Percentiles rank a stretch among this genome's conserved stretches.
Evolutionary conservation across 2,329 filamentous ascomycete genomes (phyloP).

Genomic region (Proliferodiscus dingleyae): DNA sequence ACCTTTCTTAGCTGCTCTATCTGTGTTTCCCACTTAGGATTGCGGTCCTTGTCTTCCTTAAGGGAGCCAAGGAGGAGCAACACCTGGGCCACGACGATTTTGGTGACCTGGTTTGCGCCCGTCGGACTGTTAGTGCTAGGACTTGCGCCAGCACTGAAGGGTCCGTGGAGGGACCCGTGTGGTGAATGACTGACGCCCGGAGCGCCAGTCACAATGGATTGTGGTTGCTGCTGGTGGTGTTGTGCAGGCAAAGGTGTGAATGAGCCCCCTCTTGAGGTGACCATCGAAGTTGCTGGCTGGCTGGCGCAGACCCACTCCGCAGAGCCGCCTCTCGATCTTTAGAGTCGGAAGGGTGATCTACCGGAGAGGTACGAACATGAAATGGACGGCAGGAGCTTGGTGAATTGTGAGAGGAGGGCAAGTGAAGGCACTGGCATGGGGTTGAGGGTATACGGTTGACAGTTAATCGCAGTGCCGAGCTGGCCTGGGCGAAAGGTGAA

Average conservation of each 20-base stretch:
- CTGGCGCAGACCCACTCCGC: conserved; percentile 31
- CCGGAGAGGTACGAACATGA: conserved; percentile 28
- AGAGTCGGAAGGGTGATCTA: conserved; percentile 31
- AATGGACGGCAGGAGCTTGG: conserved; percentile 9
- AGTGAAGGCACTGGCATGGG: neutral
- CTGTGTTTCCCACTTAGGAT: conserved; percentile 82
- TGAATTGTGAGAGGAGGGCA: neutral
- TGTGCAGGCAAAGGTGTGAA: conserved; percentile 34
- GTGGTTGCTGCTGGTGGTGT: conserved; percentile 6
- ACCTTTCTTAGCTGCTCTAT: conserved; percentile 90
- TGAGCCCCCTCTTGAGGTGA: conserved; percentile 33
- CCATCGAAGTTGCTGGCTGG: conserved; percentile 33
- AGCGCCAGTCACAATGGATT: conserved; percentile 31
- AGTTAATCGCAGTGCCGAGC: neutral
- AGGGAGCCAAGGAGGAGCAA: conserved; percentile 91
- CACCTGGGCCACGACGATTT: conserved; percentile 92
- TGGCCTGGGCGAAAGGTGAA: too few relatives aligned
- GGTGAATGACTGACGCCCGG: conserved; percentile 31
- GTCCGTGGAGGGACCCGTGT: conserved; percentile 43
- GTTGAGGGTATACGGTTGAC: neutral
- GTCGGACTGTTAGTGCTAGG: conserved; percentile 36
- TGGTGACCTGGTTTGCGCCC: conserved; percentile 64
- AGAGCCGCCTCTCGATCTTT: conserved; percentile 32
- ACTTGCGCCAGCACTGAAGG: conserved; percentile 32
- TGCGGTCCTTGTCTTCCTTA: conserved; percentile 86